Conservation (phyloP, 495 filamentous ascomycete species). For the Neurospora tetrasperma region DNA sequence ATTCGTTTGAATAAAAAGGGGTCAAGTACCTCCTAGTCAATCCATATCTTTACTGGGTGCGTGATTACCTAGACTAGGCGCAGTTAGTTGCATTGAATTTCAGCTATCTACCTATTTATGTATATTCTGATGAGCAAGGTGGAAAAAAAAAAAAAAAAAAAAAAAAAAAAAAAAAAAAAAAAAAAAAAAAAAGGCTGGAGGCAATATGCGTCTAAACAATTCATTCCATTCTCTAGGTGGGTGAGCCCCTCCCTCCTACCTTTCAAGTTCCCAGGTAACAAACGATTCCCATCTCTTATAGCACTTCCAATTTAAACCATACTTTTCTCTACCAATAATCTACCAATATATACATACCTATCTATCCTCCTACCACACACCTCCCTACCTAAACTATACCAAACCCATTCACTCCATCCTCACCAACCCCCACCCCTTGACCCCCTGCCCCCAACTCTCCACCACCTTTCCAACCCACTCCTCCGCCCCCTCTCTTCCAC, state of each 20-base stretch:
- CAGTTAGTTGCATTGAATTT: too few species aligned
- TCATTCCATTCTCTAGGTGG: background rate
- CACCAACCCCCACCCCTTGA: conserved; percentile 29
- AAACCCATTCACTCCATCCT: conserved; percentile 16
- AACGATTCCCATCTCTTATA: background rate
- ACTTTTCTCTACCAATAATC: background rate
- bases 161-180: too few species aligned
- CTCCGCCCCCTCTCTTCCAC: conserved; percentile 21
- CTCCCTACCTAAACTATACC: background rate
- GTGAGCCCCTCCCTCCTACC: background rate
- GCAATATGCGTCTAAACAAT: background rate
- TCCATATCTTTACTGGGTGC: too few species aligned
- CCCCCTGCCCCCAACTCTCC: conserved; percentile 33
- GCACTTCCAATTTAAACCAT: background rate
- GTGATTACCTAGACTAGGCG: too few species aligned
- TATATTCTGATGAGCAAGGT: too few species aligned
- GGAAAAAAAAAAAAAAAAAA: too few species aligned
- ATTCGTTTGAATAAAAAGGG: too few species aligned
- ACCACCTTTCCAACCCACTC: conserved; percentile 31
- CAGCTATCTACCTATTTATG: too few species aligned
- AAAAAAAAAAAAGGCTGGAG: too few species aligned
- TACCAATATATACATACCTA: background rate
- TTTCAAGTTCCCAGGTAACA: background rate
- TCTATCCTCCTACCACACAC: background rate
- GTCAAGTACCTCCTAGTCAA: too few species aligned